Conservation (phyloP, 2,329 filamentous ascomycete species). For the Fusarium ambrosium region DNA sequence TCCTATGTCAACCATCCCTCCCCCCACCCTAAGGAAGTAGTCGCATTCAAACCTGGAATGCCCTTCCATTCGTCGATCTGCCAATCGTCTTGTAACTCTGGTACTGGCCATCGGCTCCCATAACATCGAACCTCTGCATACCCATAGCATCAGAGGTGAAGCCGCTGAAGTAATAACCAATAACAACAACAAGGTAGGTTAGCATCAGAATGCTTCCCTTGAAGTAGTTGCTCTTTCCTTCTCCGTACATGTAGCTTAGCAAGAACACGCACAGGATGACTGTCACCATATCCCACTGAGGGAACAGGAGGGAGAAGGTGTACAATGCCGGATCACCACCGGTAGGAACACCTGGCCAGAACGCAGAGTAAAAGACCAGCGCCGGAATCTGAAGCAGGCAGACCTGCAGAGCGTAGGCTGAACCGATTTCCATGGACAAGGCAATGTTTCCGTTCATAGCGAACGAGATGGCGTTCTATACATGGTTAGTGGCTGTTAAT, state of each 20-base stretch:
- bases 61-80: slow-evolving; percentile 53
- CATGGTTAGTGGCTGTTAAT: slow-evolving; percentile 25
- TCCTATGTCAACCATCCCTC: neutral
- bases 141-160: slow-evolving; percentile 62
- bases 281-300: slow-evolving; percentile 99
- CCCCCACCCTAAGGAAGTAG: neutral
- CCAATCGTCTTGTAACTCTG: slow-evolving; percentile 68
- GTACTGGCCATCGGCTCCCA: slow-evolving; percentile 64
- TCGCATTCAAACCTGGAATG: slow-evolving; percentile 41
- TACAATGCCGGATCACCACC: slow-evolving; percentile 63
- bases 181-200: slow-evolving; percentile 91
- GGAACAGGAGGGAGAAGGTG: slow-evolving; percentile 91
- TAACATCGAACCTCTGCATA: slow-evolving; percentile 65
- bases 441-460: slow-evolving; percentile 99
- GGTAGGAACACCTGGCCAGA: slow-evolving; percentile 67
- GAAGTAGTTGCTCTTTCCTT: slow-evolving; percentile 99
- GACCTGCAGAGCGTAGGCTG: slow-evolving; percentile 95
- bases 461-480: slow-evolving; percentile 95
- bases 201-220: slow-evolving; percentile 96
- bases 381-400: slow-evolving; percentile 95
- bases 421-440: slow-evolving; percentile 98
- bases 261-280: slow-evolving; percentile 97
- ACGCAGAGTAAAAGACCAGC: slow-evolving; percentile 89
- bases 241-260: slow-evolving; percentile 96
- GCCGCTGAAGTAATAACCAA: slow-evolving; percentile 89